Percentiles rank a stretch among this genome's conserved stretches.
phyloP scores from a whole-genome alignment of 176 grass and related monocot genomes.

The Carex parvula region DNA sequence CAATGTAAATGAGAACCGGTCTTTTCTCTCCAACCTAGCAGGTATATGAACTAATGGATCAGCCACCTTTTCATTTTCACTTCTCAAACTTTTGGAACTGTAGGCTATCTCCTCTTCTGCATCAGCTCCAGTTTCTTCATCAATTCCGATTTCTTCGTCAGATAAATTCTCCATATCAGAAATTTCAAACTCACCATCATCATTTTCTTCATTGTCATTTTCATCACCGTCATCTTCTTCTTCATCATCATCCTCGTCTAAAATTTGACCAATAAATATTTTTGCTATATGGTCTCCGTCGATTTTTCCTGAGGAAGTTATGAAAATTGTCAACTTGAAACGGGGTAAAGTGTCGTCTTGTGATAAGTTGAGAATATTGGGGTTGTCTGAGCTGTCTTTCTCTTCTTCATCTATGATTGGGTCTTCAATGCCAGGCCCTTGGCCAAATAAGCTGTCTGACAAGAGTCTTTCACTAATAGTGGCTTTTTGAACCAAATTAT shows the following conservation, averaged over 20 bases:
- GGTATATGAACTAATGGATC: slow-evolving; percentile 54
- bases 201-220: slow-evolving; percentile 45
- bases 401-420: slow-evolving; percentile 46
- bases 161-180: neutral
- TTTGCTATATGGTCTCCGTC: slow-evolving; percentile 75
- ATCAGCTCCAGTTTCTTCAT: slow-evolving; percentile 33
- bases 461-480: slow-evolving; percentile 48
- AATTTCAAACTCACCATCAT: slow-evolving; percentile 50
- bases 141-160: slow-evolving; percentile 40
- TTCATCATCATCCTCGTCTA: slow-evolving; percentile 50
- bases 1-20: slow-evolving; percentile 69
- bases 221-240: slow-evolving; percentile 51
- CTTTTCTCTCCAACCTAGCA: slow-evolving; percentile 75
- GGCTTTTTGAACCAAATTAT: slow-evolving; percentile 37
- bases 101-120: slow-evolving; percentile 33
- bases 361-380: neutral
- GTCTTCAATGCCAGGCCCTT: slow-evolving; percentile 42
- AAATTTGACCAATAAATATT: slow-evolving; percentile 73
- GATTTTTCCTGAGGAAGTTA: slow-evolving; percentile 61
- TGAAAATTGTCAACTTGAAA: slow-evolving; percentile 68
- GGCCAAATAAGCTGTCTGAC: slow-evolving; percentile 45
- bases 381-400: slow-evolving; percentile 42
- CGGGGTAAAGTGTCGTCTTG: slow-evolving; percentile 22
- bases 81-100: slow-evolving; percentile 36
- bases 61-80: slow-evolving; percentile 33